These are phyloP conservation scores for Ganoderma meredithae DNA, from an alignment of 1,284 basidiomycete species.

Conservation along the genomic window DNA sequence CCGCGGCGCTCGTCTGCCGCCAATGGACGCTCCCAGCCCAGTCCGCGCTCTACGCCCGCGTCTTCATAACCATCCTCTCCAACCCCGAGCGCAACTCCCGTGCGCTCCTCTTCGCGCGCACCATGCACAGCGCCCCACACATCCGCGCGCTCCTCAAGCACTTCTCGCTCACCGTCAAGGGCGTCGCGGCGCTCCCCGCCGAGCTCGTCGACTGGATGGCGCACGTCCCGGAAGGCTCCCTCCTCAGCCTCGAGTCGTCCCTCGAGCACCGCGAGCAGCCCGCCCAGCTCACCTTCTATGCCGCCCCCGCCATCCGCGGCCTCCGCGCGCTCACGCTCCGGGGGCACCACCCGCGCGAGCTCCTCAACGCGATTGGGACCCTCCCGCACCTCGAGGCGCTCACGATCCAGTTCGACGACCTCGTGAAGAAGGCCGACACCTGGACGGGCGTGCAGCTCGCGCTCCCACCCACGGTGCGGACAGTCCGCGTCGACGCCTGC, in stretches of 20 bases:
- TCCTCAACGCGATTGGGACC: neutral
- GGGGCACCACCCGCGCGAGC: neutral
- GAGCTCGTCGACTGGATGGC: conserved; percentile 2
- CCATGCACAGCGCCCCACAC: neutral
- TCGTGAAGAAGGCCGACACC: neutral
- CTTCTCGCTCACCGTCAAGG: neutral
- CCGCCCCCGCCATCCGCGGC: neutral
- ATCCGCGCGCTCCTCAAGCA: neutral
- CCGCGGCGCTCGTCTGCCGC: neutral
- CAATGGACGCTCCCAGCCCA: conserved; percentile 1
- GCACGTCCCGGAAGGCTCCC: neutral
- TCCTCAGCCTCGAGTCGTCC: neutral
- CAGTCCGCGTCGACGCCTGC: neutral
- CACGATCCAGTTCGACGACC: neutral
- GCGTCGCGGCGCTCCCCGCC: neutral
- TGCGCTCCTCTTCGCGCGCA: conserved; percentile 1
- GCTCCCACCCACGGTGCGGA: neutral
- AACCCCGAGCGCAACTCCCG: neutral
- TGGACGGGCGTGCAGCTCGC: neutral
- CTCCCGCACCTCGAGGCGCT: neutral
- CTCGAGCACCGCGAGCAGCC: conserved; percentile 2
- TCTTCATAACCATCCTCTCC: conserved; percentile 4
- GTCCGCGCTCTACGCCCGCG: neutral
- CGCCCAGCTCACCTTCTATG: neutral
- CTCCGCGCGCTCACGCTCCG: neutral